Evolutionary conservation across 257 asterid species (phyloP).

Genomic region (Gentiana straminea): DNA sequence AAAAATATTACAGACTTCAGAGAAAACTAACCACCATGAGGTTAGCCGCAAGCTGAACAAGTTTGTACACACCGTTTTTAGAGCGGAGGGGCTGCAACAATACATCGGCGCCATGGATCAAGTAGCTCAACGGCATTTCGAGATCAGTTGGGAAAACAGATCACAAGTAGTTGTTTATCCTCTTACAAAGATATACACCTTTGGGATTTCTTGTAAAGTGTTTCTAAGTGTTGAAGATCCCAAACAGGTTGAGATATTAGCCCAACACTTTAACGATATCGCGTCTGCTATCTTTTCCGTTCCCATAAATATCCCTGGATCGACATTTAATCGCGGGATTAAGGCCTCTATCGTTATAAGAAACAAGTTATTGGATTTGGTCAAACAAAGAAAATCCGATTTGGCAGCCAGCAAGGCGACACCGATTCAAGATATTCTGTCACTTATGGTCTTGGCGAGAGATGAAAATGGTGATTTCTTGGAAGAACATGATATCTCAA

Average conservation of each 20-base stretch:
- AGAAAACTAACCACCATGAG: constrained; percentile 27
- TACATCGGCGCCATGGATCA: constrained; percentile 50
- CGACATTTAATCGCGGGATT: constrained; percentile 38
- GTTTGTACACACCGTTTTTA: constrained; percentile 39
- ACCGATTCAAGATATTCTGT: constrained; percentile 28
- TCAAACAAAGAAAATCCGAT: no score
- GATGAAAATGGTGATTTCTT: constrained; percentile 35
- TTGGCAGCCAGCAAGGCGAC: neutral
- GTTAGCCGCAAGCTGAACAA: constrained; percentile 33
- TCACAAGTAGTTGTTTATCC: constrained; percentile 24
- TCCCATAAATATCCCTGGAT: constrained; percentile 45
- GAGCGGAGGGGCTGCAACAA: constrained; percentile 34
- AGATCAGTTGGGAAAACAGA: constrained; percentile 29
- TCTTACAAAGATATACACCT: constrained; percentile 22
- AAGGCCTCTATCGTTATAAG: constrained; percentile 6
- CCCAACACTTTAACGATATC: constrained; percentile 25
- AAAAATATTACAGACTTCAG: constrained; percentile 40
- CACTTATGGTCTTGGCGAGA: constrained; percentile 34
- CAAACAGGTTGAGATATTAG: constrained; percentile 14
- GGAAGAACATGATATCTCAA: constrained; percentile 46
- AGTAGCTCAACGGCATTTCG: constrained; percentile 32
- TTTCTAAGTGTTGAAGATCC: constrained; percentile 46
- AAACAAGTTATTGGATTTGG: no score
- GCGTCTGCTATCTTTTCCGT: constrained; percentile 36
- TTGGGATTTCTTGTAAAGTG: constrained; percentile 34